These are phyloP conservation scores for Westerdykella sp. DNA, from an alignment of 2,329 filamentous ascomycete species.

Conservation along the genomic window DNA sequence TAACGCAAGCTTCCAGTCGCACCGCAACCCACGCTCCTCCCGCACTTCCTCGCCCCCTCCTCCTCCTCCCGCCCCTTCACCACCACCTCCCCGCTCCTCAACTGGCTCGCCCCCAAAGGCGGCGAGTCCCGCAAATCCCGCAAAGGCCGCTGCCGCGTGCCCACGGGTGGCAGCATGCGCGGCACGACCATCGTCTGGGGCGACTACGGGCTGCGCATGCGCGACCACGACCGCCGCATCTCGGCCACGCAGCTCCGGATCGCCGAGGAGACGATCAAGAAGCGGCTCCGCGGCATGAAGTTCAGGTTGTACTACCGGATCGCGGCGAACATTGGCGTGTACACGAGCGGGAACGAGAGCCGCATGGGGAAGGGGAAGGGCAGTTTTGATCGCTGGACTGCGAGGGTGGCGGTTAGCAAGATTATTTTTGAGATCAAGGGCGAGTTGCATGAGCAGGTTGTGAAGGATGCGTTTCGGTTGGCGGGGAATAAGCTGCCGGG, in stretches of 20 bases:
- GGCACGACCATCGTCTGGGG: slow-evolving; percentile 96
- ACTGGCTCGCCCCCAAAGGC: slow-evolving; percentile 77
- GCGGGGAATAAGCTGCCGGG: slow-evolving; percentile 93
- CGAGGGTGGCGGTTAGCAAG: slow-evolving; percentile 81
- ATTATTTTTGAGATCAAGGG: slow-evolving; percentile 91
- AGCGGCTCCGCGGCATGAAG: slow-evolving; percentile 79
- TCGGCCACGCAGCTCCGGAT: slow-evolving; percentile 80
- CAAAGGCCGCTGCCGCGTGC: slow-evolving; percentile 80
- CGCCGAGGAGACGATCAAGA: slow-evolving; percentile 89
- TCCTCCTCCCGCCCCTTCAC: slow-evolving; percentile 61
- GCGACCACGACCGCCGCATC: slow-evolving; percentile 86
- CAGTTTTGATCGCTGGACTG: slow-evolving; percentile 93
- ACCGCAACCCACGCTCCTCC: slow-evolving; percentile 17
- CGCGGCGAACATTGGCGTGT: slow-evolving; percentile 89
- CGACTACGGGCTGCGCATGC: slow-evolving; percentile 90
- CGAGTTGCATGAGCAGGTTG: slow-evolving; percentile 88
- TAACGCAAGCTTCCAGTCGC: slow-evolving; percentile 6
- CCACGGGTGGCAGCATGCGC: slow-evolving; percentile 83
- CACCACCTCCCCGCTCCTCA: slow-evolving; percentile 55
- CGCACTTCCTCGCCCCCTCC: slow-evolving; percentile 39
- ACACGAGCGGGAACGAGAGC: slow-evolving; percentile 89
- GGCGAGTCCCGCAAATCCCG: slow-evolving; percentile 80
- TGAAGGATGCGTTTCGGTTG: slow-evolving; percentile 84
- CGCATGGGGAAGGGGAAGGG: slow-evolving; percentile 99
- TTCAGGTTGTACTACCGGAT: slow-evolving; percentile 90